Evolutionary conservation across 768 basidiomycete species (phyloP), one percentile per base, ranked within the genome.

Genomic region (Tephrocybe sp.): DNA sequence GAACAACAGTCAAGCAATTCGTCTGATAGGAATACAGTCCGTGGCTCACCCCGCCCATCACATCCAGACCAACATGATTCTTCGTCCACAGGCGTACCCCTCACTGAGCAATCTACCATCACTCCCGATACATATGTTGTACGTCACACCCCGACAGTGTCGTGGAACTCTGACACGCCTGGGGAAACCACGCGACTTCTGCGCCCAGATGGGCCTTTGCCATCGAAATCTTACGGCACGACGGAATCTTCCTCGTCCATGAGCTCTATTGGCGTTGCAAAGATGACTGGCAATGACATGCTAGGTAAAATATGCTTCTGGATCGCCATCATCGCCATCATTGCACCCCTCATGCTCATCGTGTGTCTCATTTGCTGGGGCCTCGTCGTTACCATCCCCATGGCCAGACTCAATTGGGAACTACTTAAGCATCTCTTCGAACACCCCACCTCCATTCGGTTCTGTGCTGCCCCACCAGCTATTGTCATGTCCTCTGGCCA

Each of bases 401-500:
- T 99, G 97, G 97, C 95, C 26, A 96, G 89, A 65, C 79, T 99
- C 43, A 92, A 86, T 58, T 98, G 96, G 96, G 91, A 84, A n/a
- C 79, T 99, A 36, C 78, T 98, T 63, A 84, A 86, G 38, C 79
- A 90, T 64, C 76, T 99, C 43, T 84, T 86, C 61, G 68, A 76
- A 45, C 84, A 86, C 52, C 94, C 97, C 0, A 84, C 86, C 25
- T 77, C 78, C 32, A 87, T 99, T 56, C 90, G 96, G 46, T 98
- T 99, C 73, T 94, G 94, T 57, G 82, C 93, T 3, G 88, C 97
- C 8, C 94, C 89, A 0, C 77, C 83, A 12, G 73, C 82, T 5
- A 79, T 92, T 9, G 80, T 87, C 40, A 74, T 87, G 31, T 60
- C 76, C 6, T 60, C 72, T 11, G 49, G 49, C 15, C 57, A 51